These are phyloP conservation scores for Cladosporium oxysporum DNA, from an alignment of 2,329 filamentous ascomycete genomes.

Conservation along the genomic window DNA sequence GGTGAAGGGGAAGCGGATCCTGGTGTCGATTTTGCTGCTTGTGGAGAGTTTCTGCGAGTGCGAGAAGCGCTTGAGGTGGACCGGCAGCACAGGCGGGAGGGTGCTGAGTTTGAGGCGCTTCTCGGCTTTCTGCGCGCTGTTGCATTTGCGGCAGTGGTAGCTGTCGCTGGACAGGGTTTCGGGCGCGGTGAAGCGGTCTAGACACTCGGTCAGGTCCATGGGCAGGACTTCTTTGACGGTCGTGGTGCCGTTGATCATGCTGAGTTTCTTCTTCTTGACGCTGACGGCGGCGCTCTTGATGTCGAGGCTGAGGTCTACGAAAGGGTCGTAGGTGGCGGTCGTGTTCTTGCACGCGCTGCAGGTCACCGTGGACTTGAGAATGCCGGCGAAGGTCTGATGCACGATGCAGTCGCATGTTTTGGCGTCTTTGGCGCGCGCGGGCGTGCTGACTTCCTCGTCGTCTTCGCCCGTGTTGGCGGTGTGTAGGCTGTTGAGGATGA, in stretches of 20 bases:
- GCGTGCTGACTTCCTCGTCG: slow-evolving; percentile 47
- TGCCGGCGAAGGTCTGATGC: slow-evolving; percentile 92
- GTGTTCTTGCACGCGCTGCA: slow-evolving; percentile 84
- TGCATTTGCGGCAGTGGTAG: slow-evolving; percentile 83
- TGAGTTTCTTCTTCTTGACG: slow-evolving; percentile 61
- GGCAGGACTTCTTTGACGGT: slow-evolving; percentile 35
- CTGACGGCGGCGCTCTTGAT: slow-evolving; percentile 62
- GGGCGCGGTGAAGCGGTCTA: slow-evolving; percentile 83
- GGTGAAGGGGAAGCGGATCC: slow-evolving; percentile 80
- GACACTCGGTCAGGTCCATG: slow-evolving; percentile 58
- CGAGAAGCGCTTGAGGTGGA: slow-evolving; percentile 72
- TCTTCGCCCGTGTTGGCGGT: slow-evolving; percentile 63
- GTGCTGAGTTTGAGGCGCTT: slow-evolving; percentile 83
- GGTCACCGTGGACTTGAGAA: slow-evolving; percentile 84
- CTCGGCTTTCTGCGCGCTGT: slow-evolving; percentile 71
- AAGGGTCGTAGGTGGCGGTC: slow-evolving; percentile 81
- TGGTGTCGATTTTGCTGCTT: slow-evolving; percentile 87
- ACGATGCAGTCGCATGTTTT: slow-evolving; percentile 79
- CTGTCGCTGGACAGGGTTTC: slow-evolving; percentile 75
- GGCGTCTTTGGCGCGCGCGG: slow-evolving; percentile 37
- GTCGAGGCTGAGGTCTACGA: slow-evolving; percentile 86
- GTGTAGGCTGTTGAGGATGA: slow-evolving; percentile 88
- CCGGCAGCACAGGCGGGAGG: slow-evolving; percentile 83
- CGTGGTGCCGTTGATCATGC: slow-evolving; percentile 49
- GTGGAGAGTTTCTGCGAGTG: slow-evolving; percentile 58